Percentiles rank a stretch among this genome's conserved stretches.
These are phyloP conservation scores for Globisporangium perplexum DNA, from an alignment of 352 stramenopile species.

Conservation along the genomic window DNA sequence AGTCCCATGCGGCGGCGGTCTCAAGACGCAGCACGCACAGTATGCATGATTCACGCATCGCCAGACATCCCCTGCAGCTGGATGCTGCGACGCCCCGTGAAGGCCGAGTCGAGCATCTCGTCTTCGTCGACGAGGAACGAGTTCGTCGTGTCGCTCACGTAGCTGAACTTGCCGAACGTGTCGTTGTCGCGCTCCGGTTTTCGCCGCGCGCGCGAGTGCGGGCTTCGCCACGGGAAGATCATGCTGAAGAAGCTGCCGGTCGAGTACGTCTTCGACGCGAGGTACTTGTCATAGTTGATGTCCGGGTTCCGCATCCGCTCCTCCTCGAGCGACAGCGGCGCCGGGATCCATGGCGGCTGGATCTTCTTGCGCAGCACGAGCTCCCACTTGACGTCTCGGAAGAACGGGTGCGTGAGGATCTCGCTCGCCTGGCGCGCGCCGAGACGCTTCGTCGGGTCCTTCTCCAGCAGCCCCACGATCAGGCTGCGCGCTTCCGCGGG, in stretches of 20 bases:
- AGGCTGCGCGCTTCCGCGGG: slow-evolving; percentile 62
- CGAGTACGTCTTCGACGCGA: slow-evolving; percentile 74
- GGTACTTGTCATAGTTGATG: slow-evolving; percentile 84
- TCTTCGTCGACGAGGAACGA: slow-evolving; percentile 88
- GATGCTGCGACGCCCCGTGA: slow-evolving; percentile 74
- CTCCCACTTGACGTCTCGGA: slow-evolving; percentile 75
- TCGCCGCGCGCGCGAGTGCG: slow-evolving; percentile 37
- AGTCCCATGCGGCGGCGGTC: not conserved
- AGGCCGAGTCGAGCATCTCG: slow-evolving; percentile 83
- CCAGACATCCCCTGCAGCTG: slow-evolving; percentile 76
- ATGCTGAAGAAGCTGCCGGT: slow-evolving; percentile 80
- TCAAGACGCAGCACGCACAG: not conserved
- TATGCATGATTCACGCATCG: slow-evolving; percentile 37
- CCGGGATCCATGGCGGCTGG: slow-evolving; percentile 62
- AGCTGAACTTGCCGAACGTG: slow-evolving; percentile 85
- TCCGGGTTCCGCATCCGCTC: slow-evolving; percentile 72
- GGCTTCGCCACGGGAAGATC: slow-evolving; percentile 74
- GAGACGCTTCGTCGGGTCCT: slow-evolving; percentile 78
- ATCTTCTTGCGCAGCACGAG: slow-evolving; percentile 81
- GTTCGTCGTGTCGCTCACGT: slow-evolving; percentile 85
- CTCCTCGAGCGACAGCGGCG: slow-evolving; percentile 63
- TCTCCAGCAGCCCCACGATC: slow-evolving; percentile 76
- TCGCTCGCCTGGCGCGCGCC: slow-evolving; percentile 79
- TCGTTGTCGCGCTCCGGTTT: slow-evolving; percentile 59
- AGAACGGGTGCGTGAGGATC: slow-evolving; percentile 82